Conservation (phyloP, 169 alveolate genomes). For the Toxoplasma gondii region DNA sequence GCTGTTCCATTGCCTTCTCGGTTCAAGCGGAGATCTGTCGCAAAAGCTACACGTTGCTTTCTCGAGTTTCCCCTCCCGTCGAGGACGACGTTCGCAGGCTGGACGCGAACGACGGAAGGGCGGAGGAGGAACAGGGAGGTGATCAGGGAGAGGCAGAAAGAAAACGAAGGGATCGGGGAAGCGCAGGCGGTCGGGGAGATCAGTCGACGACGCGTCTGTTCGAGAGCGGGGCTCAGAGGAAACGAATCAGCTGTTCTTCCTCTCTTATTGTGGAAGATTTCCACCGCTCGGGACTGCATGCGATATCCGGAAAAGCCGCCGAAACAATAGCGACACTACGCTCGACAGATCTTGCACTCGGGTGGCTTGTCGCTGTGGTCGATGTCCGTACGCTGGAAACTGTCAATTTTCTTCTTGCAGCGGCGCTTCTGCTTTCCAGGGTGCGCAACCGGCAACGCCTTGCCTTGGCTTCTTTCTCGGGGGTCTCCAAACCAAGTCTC, state of each 20-base stretch:
- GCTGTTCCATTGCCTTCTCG: neutral
- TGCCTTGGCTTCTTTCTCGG: too few relatives aligned
- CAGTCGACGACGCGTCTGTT: too few relatives aligned
- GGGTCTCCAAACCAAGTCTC: too few relatives aligned
- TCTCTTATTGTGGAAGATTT: neutral
- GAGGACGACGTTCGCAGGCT: neutral
- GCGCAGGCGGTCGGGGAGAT: neutral
- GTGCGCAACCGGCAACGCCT: too few relatives aligned
- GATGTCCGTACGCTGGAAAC: neutral
- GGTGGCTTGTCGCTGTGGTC: slow-evolving; percentile 25
- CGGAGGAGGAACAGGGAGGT: too few relatives aligned
- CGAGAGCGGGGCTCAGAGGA: too few relatives aligned
- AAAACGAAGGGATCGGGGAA: too few relatives aligned
- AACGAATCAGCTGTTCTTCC: too few relatives aligned
- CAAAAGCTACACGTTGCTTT: neutral
- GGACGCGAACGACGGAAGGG: neutral
- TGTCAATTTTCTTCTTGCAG: neutral
- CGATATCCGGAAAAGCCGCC: neutral
- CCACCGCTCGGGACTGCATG: neutral
- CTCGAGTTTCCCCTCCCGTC: neutral
- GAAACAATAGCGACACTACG: neutral
- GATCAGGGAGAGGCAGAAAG: too few relatives aligned
- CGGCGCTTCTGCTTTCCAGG: neutral
- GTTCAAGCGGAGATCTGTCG: neutral
- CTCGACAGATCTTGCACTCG: neutral